Percentiles rank a stretch among this genome's conserved stretches.
Conservation (phyloP, 2,329 filamentous ascomycete genomes). For the Ophiocordyceps unilateralis region DNA sequence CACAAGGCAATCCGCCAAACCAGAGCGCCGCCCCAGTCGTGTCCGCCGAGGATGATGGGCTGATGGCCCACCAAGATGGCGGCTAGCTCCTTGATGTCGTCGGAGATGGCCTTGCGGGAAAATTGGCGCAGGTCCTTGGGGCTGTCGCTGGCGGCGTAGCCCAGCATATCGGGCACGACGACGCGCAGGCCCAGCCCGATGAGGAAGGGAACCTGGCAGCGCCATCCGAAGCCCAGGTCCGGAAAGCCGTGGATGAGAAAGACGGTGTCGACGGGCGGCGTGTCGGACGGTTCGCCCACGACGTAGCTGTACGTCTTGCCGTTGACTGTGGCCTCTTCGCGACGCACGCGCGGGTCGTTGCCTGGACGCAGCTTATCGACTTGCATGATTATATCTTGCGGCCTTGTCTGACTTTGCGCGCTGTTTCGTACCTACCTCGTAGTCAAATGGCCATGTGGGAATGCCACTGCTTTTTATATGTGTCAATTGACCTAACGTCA, state of each 20-base stretch:
- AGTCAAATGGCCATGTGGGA: no score
- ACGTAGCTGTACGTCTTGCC: constrained; percentile 55
- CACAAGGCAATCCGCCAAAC: constrained; percentile 60
- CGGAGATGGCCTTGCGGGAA: constrained; percentile 51
- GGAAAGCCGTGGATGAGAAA: constrained; percentile 61
- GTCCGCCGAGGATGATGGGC: constrained; percentile 66
- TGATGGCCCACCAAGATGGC: constrained; percentile 29
- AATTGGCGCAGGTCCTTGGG: constrained; percentile 47
- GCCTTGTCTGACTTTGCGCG: neutral
- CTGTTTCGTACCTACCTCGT: no score
- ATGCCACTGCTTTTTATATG: no score
- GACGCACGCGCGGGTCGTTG: constrained; percentile 45
- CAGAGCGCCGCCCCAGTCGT: constrained; percentile 79
- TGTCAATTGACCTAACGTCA: no score
- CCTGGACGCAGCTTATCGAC: constrained; percentile 46
- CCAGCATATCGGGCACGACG: constrained; percentile 71
- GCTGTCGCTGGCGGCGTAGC: constrained; percentile 63
- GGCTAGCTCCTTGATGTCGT: constrained; percentile 60
- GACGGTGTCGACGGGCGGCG: constrained; percentile 27
- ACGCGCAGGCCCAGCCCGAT: constrained; percentile 57
- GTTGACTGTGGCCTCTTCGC: constrained; percentile 45
- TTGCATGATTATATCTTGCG: constrained; percentile 21
- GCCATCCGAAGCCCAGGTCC: constrained; percentile 72
- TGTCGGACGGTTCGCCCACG: constrained; percentile 29
- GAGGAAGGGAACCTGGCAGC: constrained; percentile 70